Evolutionary conservation across 129 eudicot genomes (phyloP).

Genomic region (Flaveria robusta): DNA sequence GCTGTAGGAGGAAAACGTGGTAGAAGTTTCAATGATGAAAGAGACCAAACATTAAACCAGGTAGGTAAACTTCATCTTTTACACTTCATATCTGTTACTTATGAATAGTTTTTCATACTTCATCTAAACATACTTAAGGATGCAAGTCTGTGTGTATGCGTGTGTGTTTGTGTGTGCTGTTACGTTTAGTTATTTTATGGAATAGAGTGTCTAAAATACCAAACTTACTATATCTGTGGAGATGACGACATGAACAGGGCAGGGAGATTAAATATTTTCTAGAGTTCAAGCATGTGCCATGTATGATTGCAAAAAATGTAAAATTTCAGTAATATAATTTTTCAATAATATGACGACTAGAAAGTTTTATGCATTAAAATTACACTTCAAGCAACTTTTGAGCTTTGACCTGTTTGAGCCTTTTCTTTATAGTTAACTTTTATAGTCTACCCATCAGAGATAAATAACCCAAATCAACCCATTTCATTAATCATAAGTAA

Average conservation of each 20-base stretch:
- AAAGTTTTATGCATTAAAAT: not conserved
- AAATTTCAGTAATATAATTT: not conserved
- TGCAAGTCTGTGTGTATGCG: not conserved
- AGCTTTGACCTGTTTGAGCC: not conserved
- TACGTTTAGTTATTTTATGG: not conserved
- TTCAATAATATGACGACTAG: not conserved
- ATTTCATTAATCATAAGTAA: not conserved
- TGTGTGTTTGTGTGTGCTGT: not conserved
- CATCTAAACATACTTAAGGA: not conserved
- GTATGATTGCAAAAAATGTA: not conserved
- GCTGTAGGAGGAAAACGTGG: conserved; percentile 99
- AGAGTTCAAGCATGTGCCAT: not conserved
- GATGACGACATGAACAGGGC: conserved; percentile 5
- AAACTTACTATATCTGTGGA: not conserved
- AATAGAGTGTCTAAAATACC: not conserved
- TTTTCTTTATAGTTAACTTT: not conserved
- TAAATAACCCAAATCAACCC: not conserved
- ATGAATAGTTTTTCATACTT: not conserved
- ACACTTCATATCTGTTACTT: not conserved
- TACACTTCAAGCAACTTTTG: not conserved
- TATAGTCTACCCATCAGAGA: not conserved
- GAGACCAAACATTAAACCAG: conserved; percentile 97
- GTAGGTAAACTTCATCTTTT: conserved; percentile 39
- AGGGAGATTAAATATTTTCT: not conserved
- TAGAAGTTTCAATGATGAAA: conserved; percentile 97